Evolutionary conservation across 148 eudicot genomes (phyloP).

Genomic region (Heliamphora exappendiculata): DNA sequence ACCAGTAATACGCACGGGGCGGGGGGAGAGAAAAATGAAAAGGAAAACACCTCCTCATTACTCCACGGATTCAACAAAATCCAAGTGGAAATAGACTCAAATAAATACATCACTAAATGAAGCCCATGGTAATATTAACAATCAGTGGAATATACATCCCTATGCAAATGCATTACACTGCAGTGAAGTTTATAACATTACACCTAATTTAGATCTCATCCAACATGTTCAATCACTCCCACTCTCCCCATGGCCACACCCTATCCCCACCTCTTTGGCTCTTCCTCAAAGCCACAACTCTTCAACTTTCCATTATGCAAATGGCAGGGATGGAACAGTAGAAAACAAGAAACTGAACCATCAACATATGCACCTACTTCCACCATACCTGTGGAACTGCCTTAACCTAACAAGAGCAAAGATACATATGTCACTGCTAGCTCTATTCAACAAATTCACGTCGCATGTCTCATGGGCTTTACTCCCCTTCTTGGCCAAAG

Average conservation of each 20-base stretch:
- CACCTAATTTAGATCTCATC: not conserved
- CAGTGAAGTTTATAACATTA: not conserved
- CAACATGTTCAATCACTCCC: not conserved
- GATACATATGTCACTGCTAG: not conserved
- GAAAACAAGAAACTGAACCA: conserved; percentile 1
- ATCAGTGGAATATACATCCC: not conserved
- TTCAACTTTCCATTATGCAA: not conserved
- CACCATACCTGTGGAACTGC: not conserved
- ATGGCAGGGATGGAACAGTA: not conserved
- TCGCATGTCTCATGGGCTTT: not conserved
- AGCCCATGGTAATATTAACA: not conserved
- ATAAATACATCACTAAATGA: not conserved
- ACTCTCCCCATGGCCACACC: not conserved
- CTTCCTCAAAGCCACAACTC: not conserved
- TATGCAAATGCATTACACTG: not conserved
- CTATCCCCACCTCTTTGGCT: not conserved
- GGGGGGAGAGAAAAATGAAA: not conserved
- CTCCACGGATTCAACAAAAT: not conserved
- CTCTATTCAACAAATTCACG: not conserved
- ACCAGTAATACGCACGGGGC: not conserved
- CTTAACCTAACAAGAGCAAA: not conserved
- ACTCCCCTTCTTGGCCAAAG: not conserved
- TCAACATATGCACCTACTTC: not conserved
- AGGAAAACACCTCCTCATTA: not conserved
- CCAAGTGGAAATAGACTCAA: not conserved